Base-by-base conservation (phyloP, 73 alveolate species). In the Paramecium sexaurelia region DNA sequence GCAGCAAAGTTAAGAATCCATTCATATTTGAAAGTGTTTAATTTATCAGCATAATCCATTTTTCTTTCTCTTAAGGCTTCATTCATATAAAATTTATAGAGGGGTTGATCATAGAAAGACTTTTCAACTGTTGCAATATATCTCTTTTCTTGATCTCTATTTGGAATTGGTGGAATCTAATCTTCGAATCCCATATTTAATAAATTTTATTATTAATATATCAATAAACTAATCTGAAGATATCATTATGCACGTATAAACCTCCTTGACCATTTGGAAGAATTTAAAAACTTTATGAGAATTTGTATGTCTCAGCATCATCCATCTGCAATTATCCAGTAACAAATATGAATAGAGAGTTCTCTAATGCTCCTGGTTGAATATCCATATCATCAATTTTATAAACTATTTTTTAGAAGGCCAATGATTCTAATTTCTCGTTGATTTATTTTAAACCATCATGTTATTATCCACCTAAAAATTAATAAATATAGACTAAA, bases 251-350 rank as follows among this genome's bases (percentile, higher is more conserved):
- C 32, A 78, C 71, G 73, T 78, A 78, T 43, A 78, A 78, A 10
- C 90, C 90, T 24, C 90, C 90, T 78, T 78, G 22, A 8, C 90
- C 90, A 43, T 78, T 78, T 78, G 90, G 90, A 45, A 78, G 75
- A 24, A 78, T 78, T 40, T 78, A 78, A 43, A 78, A 78, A 41
- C 75, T 24, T 45, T 78, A 45, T 29, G 75, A 41, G 71, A 78
- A 78, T 78, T 78, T 78, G 73, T 78, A 78, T 20, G 73, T 10
- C 51, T 78, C 90, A 24, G 90, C 90, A 41, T 78, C 90, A 45
- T 78, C 90, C 90, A 78, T 78, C 73, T 78, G 17, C 19, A 78
- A 33, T 39, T 27, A 22, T 6, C 90, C 90, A 4, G 90, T 78
- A 27, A 78, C 90, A 43, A 78, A 78, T 1, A 78, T 40, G 29